These are phyloP conservation scores for Monilinia aucupariae DNA, from an alignment of 2,329 filamentous ascomycete genomes.

Conservation along the genomic window DNA sequence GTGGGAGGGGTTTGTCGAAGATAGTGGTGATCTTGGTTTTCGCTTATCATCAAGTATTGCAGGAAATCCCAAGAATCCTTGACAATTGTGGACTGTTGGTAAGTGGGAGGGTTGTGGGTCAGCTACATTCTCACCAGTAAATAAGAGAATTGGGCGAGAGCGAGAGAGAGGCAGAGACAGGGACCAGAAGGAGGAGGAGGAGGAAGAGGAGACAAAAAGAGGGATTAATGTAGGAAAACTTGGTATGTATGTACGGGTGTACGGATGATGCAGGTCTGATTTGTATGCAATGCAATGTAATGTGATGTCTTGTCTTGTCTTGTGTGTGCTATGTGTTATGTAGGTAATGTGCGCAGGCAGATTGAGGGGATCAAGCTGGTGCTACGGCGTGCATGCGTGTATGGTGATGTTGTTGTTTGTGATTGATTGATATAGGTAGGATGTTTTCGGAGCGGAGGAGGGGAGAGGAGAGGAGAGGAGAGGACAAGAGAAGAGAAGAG, in stretches of 20 bases:
- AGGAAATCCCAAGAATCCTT: slow-evolving; percentile 5
- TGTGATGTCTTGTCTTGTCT: too few relatives aligned
- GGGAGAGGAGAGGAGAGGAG: too few relatives aligned
- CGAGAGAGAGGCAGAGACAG: too few relatives aligned
- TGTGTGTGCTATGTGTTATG: slow-evolving; percentile 17
- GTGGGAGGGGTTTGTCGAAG: slow-evolving; percentile 16
- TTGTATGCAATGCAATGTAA: too few relatives aligned
- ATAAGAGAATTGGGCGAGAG: background rate
- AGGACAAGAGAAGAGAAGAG: too few relatives aligned
- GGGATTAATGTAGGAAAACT: slow-evolving; percentile 15
- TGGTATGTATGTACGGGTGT: slow-evolving; percentile 14
- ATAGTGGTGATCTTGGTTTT: slow-evolving; percentile 22
- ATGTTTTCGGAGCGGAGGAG: background rate
- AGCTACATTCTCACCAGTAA: slow-evolving; percentile 21
- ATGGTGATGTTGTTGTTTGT: slow-evolving; percentile 15
- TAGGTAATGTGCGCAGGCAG: slow-evolving; percentile 18
- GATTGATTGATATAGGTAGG: slow-evolving; percentile 8
- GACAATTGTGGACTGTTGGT: slow-evolving; percentile 22
- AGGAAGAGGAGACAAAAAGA: background rate
- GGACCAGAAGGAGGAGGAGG: too few relatives aligned
- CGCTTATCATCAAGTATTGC: slow-evolving; percentile 25
- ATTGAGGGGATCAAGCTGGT: slow-evolving; percentile 8
- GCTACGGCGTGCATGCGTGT: slow-evolving; percentile 18
- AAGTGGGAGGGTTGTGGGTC: slow-evolving; percentile 21
- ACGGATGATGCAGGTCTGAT: slow-evolving; percentile 10